Conservation (phyloP, 2,329 filamentous ascomycete genomes). For the Penicillium frequentans region DNA sequence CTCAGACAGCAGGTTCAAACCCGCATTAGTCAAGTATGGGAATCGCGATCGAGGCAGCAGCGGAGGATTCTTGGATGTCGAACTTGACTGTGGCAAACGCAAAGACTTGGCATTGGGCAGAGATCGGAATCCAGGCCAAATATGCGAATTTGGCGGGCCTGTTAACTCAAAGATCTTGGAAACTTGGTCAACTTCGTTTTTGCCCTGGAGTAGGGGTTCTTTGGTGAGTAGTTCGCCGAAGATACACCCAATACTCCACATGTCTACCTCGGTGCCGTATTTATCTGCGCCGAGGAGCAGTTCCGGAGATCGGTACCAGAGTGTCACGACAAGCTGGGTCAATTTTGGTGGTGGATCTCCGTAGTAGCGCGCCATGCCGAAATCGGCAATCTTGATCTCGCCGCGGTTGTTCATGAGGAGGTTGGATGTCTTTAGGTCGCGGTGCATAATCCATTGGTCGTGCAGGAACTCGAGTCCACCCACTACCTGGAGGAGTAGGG, state of each 20-base stretch:
- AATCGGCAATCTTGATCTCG: constrained; percentile 93
- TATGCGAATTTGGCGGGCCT: constrained; percentile 77
- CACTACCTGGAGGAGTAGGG: constrained; percentile 77
- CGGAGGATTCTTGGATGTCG: constrained; percentile 37
- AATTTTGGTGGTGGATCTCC: constrained; percentile 75
- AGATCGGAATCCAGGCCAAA: constrained; percentile 83
- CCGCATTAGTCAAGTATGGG: constrained; percentile 75
- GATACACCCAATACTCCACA: constrained; percentile 96
- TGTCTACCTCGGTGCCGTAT: constrained; percentile 78
- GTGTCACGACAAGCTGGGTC: constrained; percentile 89
- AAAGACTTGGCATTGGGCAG: constrained; percentile 84
- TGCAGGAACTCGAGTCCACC: constrained; percentile 84
- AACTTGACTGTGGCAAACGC: constrained; percentile 63
- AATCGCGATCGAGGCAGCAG: constrained; percentile 71
- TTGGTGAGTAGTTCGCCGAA: constrained; percentile 87
- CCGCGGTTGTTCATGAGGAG: constrained; percentile 94
- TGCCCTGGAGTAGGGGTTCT: constrained; percentile 79
- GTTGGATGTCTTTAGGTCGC: constrained; percentile 91
- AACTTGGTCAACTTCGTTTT: constrained; percentile 90
- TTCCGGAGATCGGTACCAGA: constrained; percentile 95
- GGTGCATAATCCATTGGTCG: constrained; percentile 85
- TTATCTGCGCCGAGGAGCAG: constrained; percentile 75
- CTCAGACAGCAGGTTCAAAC: constrained; percentile 65
- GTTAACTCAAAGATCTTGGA: constrained; percentile 85
- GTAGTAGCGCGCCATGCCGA: constrained; percentile 93